Percentiles rank a stretch among this genome's conserved stretches.
phyloP scores from a whole-genome alignment of 805 yeast species.

The Scheffersomyces stipitis region DNA sequence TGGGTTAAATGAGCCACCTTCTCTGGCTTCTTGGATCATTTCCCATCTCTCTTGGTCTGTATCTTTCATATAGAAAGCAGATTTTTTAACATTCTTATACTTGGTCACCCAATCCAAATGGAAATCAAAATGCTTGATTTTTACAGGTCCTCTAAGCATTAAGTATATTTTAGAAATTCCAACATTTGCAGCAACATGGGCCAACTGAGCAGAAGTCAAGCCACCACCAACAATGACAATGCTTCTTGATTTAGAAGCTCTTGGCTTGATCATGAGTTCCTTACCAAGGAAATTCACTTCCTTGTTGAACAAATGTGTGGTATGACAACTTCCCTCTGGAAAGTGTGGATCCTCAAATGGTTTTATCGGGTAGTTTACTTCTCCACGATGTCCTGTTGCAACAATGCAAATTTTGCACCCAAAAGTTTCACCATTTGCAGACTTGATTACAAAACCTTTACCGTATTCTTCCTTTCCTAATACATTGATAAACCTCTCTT shows the following conservation, averaged over 20 bases:
- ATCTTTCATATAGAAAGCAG: slow-evolving; percentile 43
- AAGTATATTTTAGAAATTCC: slow-evolving; percentile 34
- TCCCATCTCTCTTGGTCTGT: slow-evolving; percentile 41
- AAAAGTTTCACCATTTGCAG: slow-evolving; percentile 28
- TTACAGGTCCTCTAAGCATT: slow-evolving; percentile 35
- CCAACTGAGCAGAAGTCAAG: slow-evolving; percentile 46
- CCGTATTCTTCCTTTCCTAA: slow-evolving; percentile 21
- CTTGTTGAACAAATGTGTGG: slow-evolving; percentile 32
- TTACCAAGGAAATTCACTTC: slow-evolving; percentile 23
- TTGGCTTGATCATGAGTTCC: slow-evolving; percentile 10
- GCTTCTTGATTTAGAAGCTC: slow-evolving; percentile 4
- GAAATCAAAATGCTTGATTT: slow-evolving; percentile 48
- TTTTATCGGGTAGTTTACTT: slow-evolving; percentile 30
- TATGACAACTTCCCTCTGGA: slow-evolving; percentile 33
- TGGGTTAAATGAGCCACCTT: slow-evolving; percentile 49
- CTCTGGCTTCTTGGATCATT: slow-evolving; percentile 42
- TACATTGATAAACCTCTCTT: slow-evolving; percentile 24
- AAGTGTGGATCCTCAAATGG: slow-evolving; percentile 14
- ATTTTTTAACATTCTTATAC: slow-evolving; percentile 44
- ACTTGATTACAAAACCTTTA: slow-evolving; percentile 32
- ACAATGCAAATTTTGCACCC: slow-evolving; percentile 35
- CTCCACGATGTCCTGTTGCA: slow-evolving; percentile 38
- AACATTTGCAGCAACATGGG: slow-evolving; percentile 32
- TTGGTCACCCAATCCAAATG: slow-evolving; percentile 53
- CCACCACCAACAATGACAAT: slow-evolving; percentile 47